Evolutionary conservation across 768 basidiomycete species (phyloP).

Genomic region (Phanerodontia chrysosporium): DNA sequence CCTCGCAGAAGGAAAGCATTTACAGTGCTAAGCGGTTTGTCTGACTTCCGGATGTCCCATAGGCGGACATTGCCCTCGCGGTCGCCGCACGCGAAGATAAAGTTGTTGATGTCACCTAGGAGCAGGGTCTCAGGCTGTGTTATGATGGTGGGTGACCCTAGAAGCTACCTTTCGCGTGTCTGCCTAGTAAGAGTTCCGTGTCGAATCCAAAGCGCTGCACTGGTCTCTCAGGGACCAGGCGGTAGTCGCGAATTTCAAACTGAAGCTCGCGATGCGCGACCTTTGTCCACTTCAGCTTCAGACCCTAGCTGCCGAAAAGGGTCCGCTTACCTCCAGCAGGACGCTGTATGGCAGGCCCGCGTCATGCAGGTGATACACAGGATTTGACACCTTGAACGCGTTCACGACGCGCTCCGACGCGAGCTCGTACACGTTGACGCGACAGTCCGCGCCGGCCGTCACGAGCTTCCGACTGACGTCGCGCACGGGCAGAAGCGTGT

Average conservation of each 20-base stretch:
- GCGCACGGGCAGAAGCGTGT: conserved; percentile 38
- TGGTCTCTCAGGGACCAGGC: conserved; percentile 31
- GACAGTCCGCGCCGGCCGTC: conserved; percentile 46
- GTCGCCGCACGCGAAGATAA: conserved; percentile 41
- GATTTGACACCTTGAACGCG: conserved; percentile 39
- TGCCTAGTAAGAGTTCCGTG: conserved; percentile 33
- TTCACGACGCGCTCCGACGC: conserved; percentile 40
- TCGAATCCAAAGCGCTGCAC: conserved; percentile 43
- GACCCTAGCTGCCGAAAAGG: background rate
- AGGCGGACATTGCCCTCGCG: conserved; percentile 37
- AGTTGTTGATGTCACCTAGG: conserved; percentile 17
- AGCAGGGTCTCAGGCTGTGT: too few relatives aligned
- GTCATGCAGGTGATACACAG: conserved; percentile 39
- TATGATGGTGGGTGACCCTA: too few relatives aligned
- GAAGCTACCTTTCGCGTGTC: conserved; percentile 42
- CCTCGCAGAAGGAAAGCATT: conserved; percentile 2
- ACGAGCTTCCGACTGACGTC: conserved; percentile 45
- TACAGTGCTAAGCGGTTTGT: conserved; percentile 20
- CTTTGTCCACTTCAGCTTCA: conserved; percentile 22
- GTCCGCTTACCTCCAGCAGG: conserved; percentile 38
- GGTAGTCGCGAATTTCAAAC: conserved; percentile 48
- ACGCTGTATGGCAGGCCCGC: conserved; percentile 35
- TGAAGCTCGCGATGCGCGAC: conserved; percentile 48
- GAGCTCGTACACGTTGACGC: conserved; percentile 41
- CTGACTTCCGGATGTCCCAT: conserved; percentile 45